These are phyloP conservation scores for Ophiocordyceps camponoti-leonardi DNA, from an alignment of 2,329 filamentous ascomycete genomes.

Conservation along the genomic window DNA sequence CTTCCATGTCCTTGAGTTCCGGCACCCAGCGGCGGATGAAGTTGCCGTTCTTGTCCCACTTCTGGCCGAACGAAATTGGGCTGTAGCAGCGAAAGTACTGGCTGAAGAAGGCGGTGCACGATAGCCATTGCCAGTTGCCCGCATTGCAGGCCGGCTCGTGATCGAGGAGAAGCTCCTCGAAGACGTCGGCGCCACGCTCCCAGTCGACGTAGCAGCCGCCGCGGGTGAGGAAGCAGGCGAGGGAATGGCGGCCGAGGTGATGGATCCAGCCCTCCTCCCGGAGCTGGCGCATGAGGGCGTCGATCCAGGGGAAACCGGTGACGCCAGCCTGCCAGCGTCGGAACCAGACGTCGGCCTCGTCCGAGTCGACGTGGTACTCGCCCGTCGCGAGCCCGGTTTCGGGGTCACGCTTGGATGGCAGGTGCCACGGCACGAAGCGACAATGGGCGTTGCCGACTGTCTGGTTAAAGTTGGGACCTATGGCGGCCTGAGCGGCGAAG, in stretches of 20 bases:
- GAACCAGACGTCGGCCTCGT: constrained; percentile 47
- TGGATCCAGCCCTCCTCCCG: constrained; percentile 62
- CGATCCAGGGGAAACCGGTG: constrained; percentile 69
- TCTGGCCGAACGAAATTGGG: constrained; percentile 55
- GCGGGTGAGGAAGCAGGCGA: constrained; percentile 65
- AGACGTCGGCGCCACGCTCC: constrained; percentile 65
- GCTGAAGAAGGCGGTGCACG: constrained; percentile 57
- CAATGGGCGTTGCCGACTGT: constrained; percentile 47
- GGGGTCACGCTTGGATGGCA: constrained; percentile 40
- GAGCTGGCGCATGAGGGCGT: constrained; percentile 64
- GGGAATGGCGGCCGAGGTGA: constrained; percentile 59
- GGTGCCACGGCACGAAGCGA: constrained; percentile 65
- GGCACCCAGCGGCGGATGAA: constrained; percentile 51
- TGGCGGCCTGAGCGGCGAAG: constrained; percentile 55
- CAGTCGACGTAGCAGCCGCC: constrained; percentile 65
- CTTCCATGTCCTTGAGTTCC: constrained; percentile 41
- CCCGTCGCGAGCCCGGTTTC: constrained; percentile 32
- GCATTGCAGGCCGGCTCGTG: constrained; percentile 58
- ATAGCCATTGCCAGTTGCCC: constrained; percentile 67
- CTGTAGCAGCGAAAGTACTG: constrained; percentile 57
- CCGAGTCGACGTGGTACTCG: constrained; percentile 44
- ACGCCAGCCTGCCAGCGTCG: constrained; percentile 48
- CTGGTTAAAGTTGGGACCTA: constrained; percentile 47
- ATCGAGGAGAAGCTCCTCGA: constrained; percentile 60
- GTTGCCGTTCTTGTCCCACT: constrained; percentile 53